Evolutionary conservation across 345 rosid genomes (phyloP).

Genomic region (Eucalyptus dawsonii): DNA sequence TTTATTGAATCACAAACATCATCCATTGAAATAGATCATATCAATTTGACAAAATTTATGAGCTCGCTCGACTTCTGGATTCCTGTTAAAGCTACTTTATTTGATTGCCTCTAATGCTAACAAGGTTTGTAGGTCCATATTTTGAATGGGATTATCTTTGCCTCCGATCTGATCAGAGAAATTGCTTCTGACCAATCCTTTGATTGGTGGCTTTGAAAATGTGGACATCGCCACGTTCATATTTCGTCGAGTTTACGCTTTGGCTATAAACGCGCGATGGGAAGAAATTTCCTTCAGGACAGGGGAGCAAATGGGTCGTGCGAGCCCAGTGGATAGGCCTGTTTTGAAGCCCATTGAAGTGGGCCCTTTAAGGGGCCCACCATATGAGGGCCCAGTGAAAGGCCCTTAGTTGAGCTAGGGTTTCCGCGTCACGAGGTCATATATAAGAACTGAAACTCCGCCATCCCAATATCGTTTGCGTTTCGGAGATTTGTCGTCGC

Average conservation of each 20-base stretch:
- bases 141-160: not conserved
- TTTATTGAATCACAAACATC: not conserved
- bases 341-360: not conserved
- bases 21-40: not conserved
- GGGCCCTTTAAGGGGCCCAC: not conserved
- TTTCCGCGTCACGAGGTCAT: not conserved
- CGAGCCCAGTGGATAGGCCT: not conserved
- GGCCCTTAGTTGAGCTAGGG: not conserved
- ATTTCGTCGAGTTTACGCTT: not conserved
- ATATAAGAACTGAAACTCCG: not conserved
- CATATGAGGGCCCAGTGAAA: not conserved
- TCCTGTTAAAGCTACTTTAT: not conserved
- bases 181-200: not conserved
- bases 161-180: not conserved
- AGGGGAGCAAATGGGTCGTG: not conserved
- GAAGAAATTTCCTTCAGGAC: not conserved
- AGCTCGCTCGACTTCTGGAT: not conserved
- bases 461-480: not conserved
- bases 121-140: not conserved
- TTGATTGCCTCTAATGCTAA: fast-evolving
- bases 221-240: not conserved
- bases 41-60: not conserved
- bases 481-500: not conserved
- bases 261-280: not conserved
- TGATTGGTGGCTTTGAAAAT: not conserved